These are phyloP conservation scores for Vitis amurensis DNA, from an alignment of 164 flowering plant genomes.

Conservation along the genomic window DNA sequence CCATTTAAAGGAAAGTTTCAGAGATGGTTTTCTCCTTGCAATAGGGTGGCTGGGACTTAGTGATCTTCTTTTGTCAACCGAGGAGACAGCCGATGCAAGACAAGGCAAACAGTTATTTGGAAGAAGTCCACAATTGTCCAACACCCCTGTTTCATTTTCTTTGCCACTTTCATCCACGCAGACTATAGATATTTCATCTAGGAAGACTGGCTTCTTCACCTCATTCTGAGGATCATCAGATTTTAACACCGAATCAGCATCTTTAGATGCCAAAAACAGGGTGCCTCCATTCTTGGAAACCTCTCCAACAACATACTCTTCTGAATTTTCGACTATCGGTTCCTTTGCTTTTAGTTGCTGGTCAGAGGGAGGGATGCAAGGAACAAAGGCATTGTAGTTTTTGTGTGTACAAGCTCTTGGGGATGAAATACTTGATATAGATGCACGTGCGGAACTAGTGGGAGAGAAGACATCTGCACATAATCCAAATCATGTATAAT, in stretches of 20 bases:
- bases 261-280: background rate
- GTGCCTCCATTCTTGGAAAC: background rate
- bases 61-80: conserved; percentile 34
- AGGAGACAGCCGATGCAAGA: conserved; percentile 29
- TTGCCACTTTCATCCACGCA: conserved; percentile 12
- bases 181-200: conserved; percentile 20
- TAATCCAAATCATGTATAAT: background rate
- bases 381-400: conserved; percentile 6
- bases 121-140: conserved; percentile 29
- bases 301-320: background rate
- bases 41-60: conserved; percentile 25
- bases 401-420: conserved; percentile 5
- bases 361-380: background rate
- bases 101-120: conserved; percentile 49
- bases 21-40: conserved; percentile 28
- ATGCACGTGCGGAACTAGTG: conserved; percentile 18
- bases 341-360: conserved; percentile 7
- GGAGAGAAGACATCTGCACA: conserved; percentile 29
- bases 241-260: background rate
- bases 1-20: conserved; percentile 43
- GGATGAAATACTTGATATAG: conserved; percentile 21
- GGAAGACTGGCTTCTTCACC: conserved; percentile 10
- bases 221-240: conserved; percentile 6
- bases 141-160: conserved; percentile 9
- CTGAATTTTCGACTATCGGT: conserved; percentile 3